A percentile compares a stretch with the other conserved stretches of the same genome.
phyloP scores from a whole-genome alignment of 2,329 filamentous ascomycete genomes.

The Exophiala aquamarina region DNA sequence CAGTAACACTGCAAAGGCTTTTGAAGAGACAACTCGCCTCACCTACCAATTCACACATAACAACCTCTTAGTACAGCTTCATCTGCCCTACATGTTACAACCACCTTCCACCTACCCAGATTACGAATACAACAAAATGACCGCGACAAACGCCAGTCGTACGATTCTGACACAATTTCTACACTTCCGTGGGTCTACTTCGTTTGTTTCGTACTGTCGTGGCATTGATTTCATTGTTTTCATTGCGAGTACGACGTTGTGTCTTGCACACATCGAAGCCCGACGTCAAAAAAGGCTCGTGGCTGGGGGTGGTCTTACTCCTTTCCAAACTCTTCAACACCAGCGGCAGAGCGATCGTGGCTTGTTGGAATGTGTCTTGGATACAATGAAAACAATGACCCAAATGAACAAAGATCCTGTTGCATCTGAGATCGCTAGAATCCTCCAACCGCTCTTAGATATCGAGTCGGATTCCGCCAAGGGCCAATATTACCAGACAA shows the following conservation, averaged over 20 bases:
- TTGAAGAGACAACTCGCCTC: conserved; percentile 36
- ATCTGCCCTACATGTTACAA: conserved; percentile 56
- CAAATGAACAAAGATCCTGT: conserved; percentile 29
- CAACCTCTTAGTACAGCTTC: conserved; percentile 52
- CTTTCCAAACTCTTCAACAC: conserved; percentile 39
- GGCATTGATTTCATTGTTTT: conserved; percentile 54
- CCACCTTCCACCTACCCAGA: conserved; percentile 30
- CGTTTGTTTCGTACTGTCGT: conserved; percentile 44
- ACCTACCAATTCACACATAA: conserved; percentile 54
- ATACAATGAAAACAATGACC: conserved; percentile 34
- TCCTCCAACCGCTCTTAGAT: conserved; percentile 28
- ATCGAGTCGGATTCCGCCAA: too few relatives aligned
- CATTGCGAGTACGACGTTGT: conserved; percentile 41
- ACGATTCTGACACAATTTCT: conserved; percentile 44
- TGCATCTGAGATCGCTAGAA: conserved; percentile 32
- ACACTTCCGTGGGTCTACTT: conserved; percentile 43
- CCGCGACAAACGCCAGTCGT: conserved; percentile 52
- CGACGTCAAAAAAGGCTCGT: conserved; percentile 10
- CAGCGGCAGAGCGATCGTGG: conserved; percentile 45
- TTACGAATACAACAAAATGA: conserved; percentile 51
- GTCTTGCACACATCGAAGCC: conserved; percentile 51
- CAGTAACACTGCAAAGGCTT: conserved; percentile 42
- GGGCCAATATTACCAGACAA: too few relatives aligned
- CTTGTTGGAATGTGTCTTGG: conserved; percentile 39
- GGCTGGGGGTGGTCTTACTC: conserved; percentile 5